Base-by-base conservation (phyloP, 106 monocot species). In the Iris macrosiphon region DNA sequence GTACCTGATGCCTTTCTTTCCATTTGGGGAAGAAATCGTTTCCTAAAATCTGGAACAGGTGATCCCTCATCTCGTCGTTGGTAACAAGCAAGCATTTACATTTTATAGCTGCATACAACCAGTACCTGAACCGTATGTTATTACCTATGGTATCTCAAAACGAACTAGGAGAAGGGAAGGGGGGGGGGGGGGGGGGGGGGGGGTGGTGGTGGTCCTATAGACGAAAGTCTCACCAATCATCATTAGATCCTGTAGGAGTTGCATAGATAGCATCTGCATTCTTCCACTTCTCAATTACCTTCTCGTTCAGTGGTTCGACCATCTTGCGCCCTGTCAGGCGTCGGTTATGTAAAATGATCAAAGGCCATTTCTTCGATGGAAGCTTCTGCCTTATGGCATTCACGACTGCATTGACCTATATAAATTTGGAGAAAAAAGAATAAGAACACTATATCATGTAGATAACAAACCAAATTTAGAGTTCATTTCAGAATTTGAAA, bases 21-120 rank as follows among this genome's bases (percentile, higher is more conserved):
- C 90, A 91, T 66, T 73, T 91, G 53, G 90, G 78, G 46, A 91
- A 84, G 69, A 81, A 78, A 85, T 91, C 81, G 59, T 81, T 75
- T 69, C 78, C 90, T 31, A 91, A 52, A 56, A 81, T 14, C 28
- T 91, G 85, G 53, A 91, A 91, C n/a, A 72, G 49, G 55, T 91
- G 90, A 42, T 91, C 90, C 68, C 90, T 77, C 90, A 91, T 91
- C 61, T 91, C 90, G 68, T 91, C 90, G 63, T 91, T 91, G 21
- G 90, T 91, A 28, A 91, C 67, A 31, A 91, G 74, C 66, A 85
- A 69, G 65, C 80, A 35, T 56, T 72, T 91, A 57, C 71, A 91
- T 78, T 75, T 91, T 37, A 91, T 85, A 65, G 90, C 90, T 81
- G 90, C 90, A 81, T 85, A 91, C 55, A 91, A 85, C 90, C 90